Conservation (phyloP, 495 filamentous ascomycete genomes). For the Xylaria curta region DNA sequence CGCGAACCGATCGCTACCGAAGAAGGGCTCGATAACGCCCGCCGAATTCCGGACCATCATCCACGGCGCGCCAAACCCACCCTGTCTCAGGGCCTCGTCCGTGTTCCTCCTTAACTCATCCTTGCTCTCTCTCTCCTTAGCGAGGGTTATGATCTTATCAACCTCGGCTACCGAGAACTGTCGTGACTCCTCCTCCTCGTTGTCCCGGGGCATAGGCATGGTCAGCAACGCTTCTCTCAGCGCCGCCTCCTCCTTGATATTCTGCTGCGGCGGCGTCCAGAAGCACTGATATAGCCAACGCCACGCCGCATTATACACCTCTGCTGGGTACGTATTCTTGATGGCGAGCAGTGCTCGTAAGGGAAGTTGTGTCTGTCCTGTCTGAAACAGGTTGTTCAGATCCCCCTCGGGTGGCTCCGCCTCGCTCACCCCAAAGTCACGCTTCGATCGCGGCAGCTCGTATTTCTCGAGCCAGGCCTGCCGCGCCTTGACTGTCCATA, state of each 20-base stretch:
- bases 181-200: not conserved
- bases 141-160: slow-evolving; percentile 8
- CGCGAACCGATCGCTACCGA: slow-evolving; percentile 18
- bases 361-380: slow-evolving; percentile 10
- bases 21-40: slow-evolving; percentile 14
- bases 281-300: slow-evolving; percentile 9
- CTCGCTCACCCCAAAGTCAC: slow-evolving; percentile 10
- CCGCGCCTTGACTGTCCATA: slow-evolving; percentile 15
- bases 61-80: slow-evolving; percentile 11
- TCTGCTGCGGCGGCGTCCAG: slow-evolving; percentile 17
- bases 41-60: slow-evolving; percentile 12
- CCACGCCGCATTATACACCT: not conserved
- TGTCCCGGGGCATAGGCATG: slow-evolving; percentile 2
- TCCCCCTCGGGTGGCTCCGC: slow-evolving; percentile 1
- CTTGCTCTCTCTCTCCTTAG: not conserved
- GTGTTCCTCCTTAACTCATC: slow-evolving; percentile 8
- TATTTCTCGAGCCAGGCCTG: slow-evolving; percentile 19
- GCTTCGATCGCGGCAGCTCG: slow-evolving; percentile 20
- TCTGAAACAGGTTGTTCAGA: slow-evolving; percentile 1
- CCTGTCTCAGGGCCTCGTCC: slow-evolving; percentile 1
- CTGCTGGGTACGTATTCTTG: not conserved
- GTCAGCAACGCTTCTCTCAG: slow-evolving; percentile 1
- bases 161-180: slow-evolving; percentile 2
- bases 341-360: slow-evolving; percentile 11
- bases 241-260: not conserved